These are phyloP conservation scores for Thermothelomyces thermophilus DNA, from an alignment of 2,329 filamentous ascomycete species.

Conservation along the genomic window DNA sequence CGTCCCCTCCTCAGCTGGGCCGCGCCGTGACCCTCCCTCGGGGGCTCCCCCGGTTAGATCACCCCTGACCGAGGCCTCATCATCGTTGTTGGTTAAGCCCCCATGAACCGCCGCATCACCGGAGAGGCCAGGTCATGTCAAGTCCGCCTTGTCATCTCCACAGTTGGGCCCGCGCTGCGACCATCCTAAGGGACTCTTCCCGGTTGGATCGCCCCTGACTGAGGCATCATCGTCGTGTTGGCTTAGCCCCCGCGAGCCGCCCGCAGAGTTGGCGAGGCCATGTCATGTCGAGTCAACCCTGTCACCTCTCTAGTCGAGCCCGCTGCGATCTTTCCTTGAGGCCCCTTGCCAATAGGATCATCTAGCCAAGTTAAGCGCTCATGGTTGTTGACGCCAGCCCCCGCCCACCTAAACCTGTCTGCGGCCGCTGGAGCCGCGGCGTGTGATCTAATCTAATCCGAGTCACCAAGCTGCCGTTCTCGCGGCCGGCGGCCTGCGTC, in stretches of 20 bases:
- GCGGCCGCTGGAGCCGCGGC: slow-evolving; percentile 1
- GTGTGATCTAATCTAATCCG: slow-evolving; percentile 3
- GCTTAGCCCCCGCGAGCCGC: slow-evolving; percentile 3
- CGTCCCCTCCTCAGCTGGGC: neutral
- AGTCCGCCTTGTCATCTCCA: neutral
- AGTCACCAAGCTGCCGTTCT: slow-evolving; percentile 6
- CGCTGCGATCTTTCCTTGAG: neutral
- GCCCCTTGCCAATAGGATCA: slow-evolving; percentile 3
- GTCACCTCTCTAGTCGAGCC: neutral
- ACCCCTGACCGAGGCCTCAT: neutral
- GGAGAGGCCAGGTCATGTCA: slow-evolving; percentile 1
- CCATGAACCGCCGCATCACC: neutral
- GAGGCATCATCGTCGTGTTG: slow-evolving; percentile 3
- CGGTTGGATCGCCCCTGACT: neutral
- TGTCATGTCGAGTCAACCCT: slow-evolving; percentile 1
- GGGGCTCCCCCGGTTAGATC: neutral
- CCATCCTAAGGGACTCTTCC: neutral
- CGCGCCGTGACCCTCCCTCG: neutral
- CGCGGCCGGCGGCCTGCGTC: neutral
- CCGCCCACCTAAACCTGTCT: slow-evolving; percentile 6
- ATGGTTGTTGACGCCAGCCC: slow-evolving; percentile 4
- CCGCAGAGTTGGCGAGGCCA: neutral
- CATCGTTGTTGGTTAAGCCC: neutral
- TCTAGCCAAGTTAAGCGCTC: slow-evolving; percentile 3
- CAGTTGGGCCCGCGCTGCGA: neutral